Evolutionary conservation across 768 basidiomycete species (phyloP).

Genomic region (Tylopilus sp.): DNA sequence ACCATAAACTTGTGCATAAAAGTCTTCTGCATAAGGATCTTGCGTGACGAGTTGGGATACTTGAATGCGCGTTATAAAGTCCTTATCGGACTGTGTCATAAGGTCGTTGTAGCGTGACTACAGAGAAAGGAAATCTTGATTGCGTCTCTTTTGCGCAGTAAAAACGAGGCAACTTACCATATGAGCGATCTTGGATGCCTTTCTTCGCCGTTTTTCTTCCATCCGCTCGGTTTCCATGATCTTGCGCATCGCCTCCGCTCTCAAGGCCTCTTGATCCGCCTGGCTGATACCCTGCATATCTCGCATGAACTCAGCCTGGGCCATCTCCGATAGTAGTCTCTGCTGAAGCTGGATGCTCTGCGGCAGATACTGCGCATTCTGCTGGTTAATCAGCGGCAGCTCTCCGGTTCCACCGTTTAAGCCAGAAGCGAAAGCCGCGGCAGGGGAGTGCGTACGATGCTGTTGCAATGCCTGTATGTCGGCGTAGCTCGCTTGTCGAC

Average conservation of each 20-base stretch:
- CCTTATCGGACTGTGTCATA: conserved; percentile 98
- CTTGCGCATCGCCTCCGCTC: conserved; percentile 79
- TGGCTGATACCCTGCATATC: conserved; percentile 60
- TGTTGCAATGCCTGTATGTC: conserved; percentile 49
- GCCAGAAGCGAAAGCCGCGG: conserved; percentile 28
- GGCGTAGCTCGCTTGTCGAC: conserved; percentile 39
- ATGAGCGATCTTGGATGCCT: conserved; percentile 82
- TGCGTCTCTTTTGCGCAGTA: not conserved
- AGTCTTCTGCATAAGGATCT: conserved; percentile 97
- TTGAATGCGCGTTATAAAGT: conserved; percentile 98
- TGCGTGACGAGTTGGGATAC: conserved; percentile 96
- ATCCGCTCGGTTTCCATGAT: conserved; percentile 88
- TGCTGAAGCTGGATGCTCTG: conserved; percentile 74
- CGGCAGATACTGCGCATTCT: conserved; percentile 51
- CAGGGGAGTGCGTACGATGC: conserved; percentile 50
- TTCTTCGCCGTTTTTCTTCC: conserved; percentile 79
- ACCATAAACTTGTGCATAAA: conserved; percentile 95
- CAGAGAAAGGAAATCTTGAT: not conserved
- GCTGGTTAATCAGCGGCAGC: conserved; percentile 42
- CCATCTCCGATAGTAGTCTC: conserved; percentile 71
- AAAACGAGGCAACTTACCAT: conserved; percentile 53
- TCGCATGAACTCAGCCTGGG: conserved; percentile 63
- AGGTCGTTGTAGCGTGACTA: conserved; percentile 91
- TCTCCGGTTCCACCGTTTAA: conserved; percentile 25
- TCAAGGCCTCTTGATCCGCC: conserved; percentile 65